phyloP scores from a whole-genome alignment of 2,329 filamentous ascomycete genomes.

The Neofusicoccum sp. region DNA sequence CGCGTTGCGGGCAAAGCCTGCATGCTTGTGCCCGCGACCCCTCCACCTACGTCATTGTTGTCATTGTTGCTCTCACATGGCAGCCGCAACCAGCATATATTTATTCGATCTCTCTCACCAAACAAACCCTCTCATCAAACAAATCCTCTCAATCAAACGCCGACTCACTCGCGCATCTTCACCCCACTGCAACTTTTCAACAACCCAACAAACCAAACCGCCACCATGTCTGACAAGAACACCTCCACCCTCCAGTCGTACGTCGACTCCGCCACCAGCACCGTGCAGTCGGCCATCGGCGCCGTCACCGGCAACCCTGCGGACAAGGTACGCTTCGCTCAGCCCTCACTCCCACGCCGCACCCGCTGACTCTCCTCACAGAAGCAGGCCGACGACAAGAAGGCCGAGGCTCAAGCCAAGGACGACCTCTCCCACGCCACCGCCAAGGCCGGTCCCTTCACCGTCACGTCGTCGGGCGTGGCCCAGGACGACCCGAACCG shows the following conservation, averaged over 20 bases:
- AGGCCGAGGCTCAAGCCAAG: constrained; percentile 67
- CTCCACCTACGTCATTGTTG: constrained; percentile 20
- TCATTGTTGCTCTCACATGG: not conserved
- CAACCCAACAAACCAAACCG: not conserved
- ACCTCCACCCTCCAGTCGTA: constrained; percentile 77
- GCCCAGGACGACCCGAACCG: constrained; percentile 74
- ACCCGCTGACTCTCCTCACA: constrained; percentile 37
- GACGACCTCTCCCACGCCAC: constrained; percentile 75
- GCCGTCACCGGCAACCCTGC: constrained; percentile 70
- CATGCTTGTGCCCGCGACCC: not conserved
- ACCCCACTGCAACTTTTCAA: not conserved
- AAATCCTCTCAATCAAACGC: constrained; percentile 5
- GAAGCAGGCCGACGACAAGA: constrained; percentile 64
- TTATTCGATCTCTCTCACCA: not conserved
- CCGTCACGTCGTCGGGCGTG: constrained; percentile 70
- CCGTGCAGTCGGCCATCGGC: constrained; percentile 72
- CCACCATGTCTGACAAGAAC: constrained; percentile 56
- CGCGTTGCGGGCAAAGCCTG: not conserved
- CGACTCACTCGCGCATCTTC: not conserved
- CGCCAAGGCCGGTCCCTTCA: constrained; percentile 72
- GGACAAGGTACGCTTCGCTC: constrained; percentile 57
- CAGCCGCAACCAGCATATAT: not conserved
- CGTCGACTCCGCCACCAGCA: constrained; percentile 67
- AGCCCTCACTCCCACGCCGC: not conserved
- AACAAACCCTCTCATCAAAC: not conserved